phyloP scores from a whole-genome alignment of 1,284 basidiomycete species.

The Exsudoporus floridanus region DNA sequence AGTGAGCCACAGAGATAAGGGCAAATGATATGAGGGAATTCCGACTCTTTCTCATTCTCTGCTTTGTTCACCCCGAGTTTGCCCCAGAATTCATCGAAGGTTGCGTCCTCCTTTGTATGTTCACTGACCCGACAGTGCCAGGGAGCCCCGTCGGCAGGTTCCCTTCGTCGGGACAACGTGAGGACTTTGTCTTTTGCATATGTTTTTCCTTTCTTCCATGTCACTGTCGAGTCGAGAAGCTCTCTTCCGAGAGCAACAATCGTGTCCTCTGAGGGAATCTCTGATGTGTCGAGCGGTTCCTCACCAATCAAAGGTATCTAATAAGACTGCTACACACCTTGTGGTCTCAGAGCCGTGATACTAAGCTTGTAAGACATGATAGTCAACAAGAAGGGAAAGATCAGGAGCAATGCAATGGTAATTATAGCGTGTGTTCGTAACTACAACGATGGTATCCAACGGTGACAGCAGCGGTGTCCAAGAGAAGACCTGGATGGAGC shows the following conservation, averaged over 20 bases:
- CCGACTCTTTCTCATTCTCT: constrained; percentile 63
- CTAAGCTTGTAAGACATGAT: constrained; percentile 41
- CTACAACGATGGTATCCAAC: constrained; percentile 17
- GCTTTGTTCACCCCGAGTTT: constrained; percentile 65
- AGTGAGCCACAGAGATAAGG: neutral
- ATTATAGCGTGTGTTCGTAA: constrained; percentile 22
- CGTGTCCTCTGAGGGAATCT: constrained; percentile 58
- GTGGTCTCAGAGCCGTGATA: constrained; percentile 44
- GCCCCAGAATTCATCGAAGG: constrained; percentile 72
- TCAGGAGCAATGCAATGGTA: constrained; percentile 1
- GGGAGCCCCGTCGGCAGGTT: constrained; percentile 50
- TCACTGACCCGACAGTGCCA: constrained; percentile 71
- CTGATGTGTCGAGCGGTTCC: constrained; percentile 34
- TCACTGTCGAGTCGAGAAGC: constrained; percentile 52
- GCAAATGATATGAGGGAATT: neutral
- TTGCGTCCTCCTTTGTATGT: constrained; percentile 60
- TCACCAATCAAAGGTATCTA: neutral
- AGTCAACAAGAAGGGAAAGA: constrained; percentile 13
- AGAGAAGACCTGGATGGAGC: neutral
- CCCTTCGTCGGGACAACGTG: constrained; percentile 52
- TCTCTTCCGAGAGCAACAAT: constrained; percentile 53
- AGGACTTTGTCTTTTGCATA: constrained; percentile 54
- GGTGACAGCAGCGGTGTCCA: neutral
- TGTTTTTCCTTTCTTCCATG: constrained; percentile 68
- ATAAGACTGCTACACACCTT: constrained; percentile 36